phyloP scores from a whole-genome alignment of 768 basidiomycete species.

The Lactarius deliciosus region DNA sequence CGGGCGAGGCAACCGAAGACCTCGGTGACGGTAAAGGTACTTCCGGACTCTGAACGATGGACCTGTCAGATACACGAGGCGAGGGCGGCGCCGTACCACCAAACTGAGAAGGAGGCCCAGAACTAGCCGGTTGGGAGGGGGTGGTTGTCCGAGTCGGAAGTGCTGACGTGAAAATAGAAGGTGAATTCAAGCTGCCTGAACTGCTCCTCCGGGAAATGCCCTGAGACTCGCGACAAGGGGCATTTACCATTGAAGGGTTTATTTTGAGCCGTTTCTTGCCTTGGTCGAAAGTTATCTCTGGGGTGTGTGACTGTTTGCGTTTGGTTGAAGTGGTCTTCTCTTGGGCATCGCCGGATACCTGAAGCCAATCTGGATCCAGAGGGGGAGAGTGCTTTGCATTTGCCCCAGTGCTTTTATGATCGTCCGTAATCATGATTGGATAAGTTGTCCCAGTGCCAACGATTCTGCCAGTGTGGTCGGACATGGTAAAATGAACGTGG shows the following conservation, averaged over 20 bases:
- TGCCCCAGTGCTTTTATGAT: constrained; percentile 79
- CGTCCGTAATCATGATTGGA: constrained; percentile 98
- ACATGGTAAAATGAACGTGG: constrained; percentile 83
- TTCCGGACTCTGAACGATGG: constrained; percentile 19
- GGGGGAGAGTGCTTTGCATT: constrained; percentile 31
- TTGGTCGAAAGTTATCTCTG: constrained; percentile 31
- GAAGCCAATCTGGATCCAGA: constrained; percentile 50
- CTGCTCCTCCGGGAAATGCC: constrained; percentile 35
- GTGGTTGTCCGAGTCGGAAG: constrained; percentile 37
- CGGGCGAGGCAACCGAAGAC: constrained; percentile 18
- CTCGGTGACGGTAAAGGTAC: constrained; percentile 24
- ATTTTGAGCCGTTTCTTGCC: constrained; percentile 68
- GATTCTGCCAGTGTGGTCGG: constrained; percentile 73
- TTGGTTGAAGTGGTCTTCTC: constrained; percentile 36
- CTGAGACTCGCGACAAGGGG: constrained; percentile 39
- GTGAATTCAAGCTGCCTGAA: constrained; percentile 36
- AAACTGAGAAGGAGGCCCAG: constrained; percentile 27
- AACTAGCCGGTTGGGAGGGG: constrained; percentile 31
- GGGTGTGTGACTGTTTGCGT: constrained; percentile 47
- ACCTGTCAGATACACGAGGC: constrained; percentile 19
- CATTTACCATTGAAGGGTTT: constrained; percentile 63
- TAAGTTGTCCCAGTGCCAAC: constrained; percentile 80
- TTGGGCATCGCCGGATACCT: constrained; percentile 25
- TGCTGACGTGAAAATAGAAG: constrained; percentile 34
- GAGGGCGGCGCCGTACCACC: constrained; percentile 27